Base-by-base conservation (phyloP, 805 yeast genomes). In the Starmerella riodocensis region DNA sequence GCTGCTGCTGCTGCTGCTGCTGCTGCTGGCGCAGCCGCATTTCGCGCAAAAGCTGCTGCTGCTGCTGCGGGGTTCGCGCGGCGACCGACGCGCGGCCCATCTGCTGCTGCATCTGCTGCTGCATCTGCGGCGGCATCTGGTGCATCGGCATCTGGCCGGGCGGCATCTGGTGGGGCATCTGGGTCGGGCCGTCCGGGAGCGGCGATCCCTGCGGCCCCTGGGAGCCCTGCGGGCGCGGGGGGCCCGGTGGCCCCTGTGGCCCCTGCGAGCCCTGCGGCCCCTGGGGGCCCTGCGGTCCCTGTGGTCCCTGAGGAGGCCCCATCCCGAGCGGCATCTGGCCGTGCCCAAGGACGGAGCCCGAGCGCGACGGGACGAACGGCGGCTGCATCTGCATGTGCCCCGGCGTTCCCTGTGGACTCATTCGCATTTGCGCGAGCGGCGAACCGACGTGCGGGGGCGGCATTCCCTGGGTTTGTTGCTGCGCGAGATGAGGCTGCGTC, bases 221-320 rank as follows among this genome's bases (percentile, higher is more conserved):
- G 12, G 26, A 8, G 8, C 26, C 26, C 26, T 24, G 26, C 8
- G 26, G 26, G 26, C 26, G 8, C 26, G 12, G 8, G 12, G 26
- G 26, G 12, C 26, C 26, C 12, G 26, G 8, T 8, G 26, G 12
- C 12, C 26, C 26, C 12, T 24, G 26, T 12, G 26, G 26, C 12
- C 26, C 26, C 26, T n/a, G n/a, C 8, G 8, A 24, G 26, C 26
- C 12, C 12, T 24, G 26, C 12, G 26, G 26, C 26, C 26, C 32
- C n/a, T 31, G 41, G 6, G 25, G 17, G 6, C 29, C 21, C 17
- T 38, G 41, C 18, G 38, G 38, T 5, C 19, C 40, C 30, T 38
- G 41, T 12, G 19, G 29, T 5, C 41, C 41, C 18, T 38, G 40
- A n/a, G 42, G 42, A 31, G 27, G 24, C 7, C 23, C 25, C 18